Percentiles rank a stretch among this genome's conserved stretches.
Conservation (phyloP, 2,329 filamentous ascomycete genomes). For the Neurospora sp. region DNA sequence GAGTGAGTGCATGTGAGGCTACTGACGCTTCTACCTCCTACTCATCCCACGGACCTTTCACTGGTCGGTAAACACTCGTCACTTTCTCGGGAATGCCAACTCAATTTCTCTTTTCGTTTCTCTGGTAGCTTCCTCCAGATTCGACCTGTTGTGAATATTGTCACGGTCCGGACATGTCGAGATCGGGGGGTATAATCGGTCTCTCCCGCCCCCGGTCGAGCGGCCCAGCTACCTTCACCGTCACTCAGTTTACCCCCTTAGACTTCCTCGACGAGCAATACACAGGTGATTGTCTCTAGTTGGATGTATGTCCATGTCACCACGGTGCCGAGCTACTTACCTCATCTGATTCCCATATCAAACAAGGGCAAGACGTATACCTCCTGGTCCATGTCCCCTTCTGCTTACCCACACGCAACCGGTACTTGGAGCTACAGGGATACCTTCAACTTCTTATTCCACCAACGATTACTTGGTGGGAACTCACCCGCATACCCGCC, state of each 20-base stretch:
- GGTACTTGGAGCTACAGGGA: conserved; percentile 4
- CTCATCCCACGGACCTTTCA: background rate
- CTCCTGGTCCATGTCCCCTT: background rate
- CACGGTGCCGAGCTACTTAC: background rate
- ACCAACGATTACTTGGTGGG: conserved; percentile 13
- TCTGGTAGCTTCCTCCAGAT: background rate
- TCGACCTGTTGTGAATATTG: background rate
- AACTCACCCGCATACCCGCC: conserved; percentile 17
- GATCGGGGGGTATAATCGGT: conserved; percentile 7
- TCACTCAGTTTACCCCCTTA: conserved; percentile 1
- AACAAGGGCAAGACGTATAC: background rate
- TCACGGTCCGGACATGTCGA: background rate
- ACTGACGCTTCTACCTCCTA: background rate
- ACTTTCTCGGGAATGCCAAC: background rate
- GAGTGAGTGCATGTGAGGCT: conserved; percentile 5
- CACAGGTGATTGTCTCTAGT: background rate
- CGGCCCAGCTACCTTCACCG: conserved; percentile 1
- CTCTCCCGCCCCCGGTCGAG: conserved; percentile 8
- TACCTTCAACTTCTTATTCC: conserved; percentile 13
- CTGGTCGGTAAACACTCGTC: background rate
- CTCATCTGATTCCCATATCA: background rate
- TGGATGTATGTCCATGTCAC: background rate
- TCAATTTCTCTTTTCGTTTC: background rate
- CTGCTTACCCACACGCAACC: conserved; percentile 2
- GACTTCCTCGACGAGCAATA: conserved; percentile 1